phyloP scores from a whole-genome alignment of 345 rosid genomes.

The Lenwebbia sp. region DNA sequence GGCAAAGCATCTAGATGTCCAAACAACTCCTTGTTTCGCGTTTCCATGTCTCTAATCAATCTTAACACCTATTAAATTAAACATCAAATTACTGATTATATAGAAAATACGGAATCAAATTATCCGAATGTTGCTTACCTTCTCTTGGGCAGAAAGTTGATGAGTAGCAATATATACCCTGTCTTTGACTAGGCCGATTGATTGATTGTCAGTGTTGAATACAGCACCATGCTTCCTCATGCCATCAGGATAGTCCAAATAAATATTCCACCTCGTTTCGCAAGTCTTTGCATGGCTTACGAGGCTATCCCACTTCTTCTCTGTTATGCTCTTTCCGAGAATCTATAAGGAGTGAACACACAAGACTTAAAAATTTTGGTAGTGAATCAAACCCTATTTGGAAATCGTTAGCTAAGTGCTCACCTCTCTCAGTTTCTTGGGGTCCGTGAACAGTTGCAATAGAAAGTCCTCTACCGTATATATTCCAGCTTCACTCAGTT shows the following conservation, averaged over 20 bases:
- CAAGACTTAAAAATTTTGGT: fast-evolving
- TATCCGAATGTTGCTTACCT: not conserved
- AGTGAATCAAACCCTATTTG: not conserved
- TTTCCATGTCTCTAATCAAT: not conserved
- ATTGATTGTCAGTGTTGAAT: not conserved
- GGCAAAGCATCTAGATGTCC: not conserved
- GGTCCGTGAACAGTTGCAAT: conserved; percentile 47
- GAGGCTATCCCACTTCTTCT: not conserved
- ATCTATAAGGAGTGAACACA: not conserved
- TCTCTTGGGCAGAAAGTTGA: not conserved
- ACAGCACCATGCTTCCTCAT: not conserved
- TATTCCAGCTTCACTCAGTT: conserved; percentile 57
- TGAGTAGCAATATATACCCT: not conserved
- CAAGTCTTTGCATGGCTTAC: not conserved
- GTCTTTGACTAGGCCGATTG: not conserved
- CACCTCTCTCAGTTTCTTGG: not conserved
- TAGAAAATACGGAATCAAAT: not conserved
- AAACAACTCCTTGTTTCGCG: not conserved
- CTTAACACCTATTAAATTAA: not conserved
- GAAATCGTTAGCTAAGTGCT: not conserved
- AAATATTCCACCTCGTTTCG: not conserved
- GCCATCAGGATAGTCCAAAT: not conserved
- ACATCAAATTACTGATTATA: not conserved
- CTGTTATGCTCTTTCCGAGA: not conserved
- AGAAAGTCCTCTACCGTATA: conserved; percentile 59